A percentile compares a stretch with the other conserved stretches of the same genome.
Evolutionary conservation across 2,329 filamentous ascomycete species (phyloP).

Genomic region (Emydomyces testavorans): DNA sequence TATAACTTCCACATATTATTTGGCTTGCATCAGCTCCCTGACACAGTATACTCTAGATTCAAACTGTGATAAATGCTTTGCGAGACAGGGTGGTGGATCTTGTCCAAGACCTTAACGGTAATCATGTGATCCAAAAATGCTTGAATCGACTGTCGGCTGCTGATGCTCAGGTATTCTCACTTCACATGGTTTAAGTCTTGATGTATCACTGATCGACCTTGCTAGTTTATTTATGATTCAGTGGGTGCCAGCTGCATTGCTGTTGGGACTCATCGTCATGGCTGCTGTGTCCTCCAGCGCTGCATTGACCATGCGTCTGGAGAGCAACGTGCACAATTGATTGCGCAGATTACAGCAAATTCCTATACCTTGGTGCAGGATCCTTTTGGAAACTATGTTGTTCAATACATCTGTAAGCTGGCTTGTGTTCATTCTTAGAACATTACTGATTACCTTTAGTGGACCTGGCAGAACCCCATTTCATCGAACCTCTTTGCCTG

Average conservation of each 20-base stretch:
- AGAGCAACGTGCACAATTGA: constrained; percentile 75
- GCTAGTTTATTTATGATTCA: constrained; percentile 80
- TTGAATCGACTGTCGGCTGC: constrained; percentile 78
- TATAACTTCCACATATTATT: constrained; percentile 13
- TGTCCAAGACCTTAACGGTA: constrained; percentile 95
- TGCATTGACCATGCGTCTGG: constrained; percentile 96
- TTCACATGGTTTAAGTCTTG: neutral
- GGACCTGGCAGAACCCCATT: constrained; percentile 74
- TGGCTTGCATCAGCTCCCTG: neutral
- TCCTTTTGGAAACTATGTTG: constrained; percentile 95
- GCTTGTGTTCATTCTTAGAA: neutral
- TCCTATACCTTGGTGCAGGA: constrained; percentile 87
- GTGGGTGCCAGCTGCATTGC: constrained; percentile 77
- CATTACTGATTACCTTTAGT: constrained; percentile 30
- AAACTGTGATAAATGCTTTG: constrained; percentile 77
- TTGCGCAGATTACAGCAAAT: constrained; percentile 74
- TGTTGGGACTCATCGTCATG: constrained; percentile 92
- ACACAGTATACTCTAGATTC: constrained; percentile 40
- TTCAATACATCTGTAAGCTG: constrained; percentile 69
- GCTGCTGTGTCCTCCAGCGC: constrained; percentile 93
- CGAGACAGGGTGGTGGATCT: constrained; percentile 77
- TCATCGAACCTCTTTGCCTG: constrained; percentile 77
- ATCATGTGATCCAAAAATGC: constrained; percentile 98
- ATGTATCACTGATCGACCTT: constrained; percentile 11
- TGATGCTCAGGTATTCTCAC: constrained; percentile 52